These are phyloP conservation scores for Chlorella sp. DNA, from an alignment of 139 green algal genomes.

Conservation along the genomic window DNA sequence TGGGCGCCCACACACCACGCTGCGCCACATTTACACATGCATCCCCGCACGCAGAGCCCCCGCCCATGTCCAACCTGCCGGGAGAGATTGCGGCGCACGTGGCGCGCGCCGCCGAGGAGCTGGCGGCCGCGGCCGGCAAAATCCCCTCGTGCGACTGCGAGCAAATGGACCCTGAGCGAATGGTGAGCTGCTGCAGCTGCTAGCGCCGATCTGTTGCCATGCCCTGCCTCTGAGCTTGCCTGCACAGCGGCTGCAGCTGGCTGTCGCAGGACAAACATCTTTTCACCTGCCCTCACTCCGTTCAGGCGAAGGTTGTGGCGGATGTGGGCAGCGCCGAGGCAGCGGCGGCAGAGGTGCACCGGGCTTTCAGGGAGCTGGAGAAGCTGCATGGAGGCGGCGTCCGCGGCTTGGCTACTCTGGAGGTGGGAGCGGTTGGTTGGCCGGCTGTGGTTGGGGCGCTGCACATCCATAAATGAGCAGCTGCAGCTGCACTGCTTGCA, in stretches of 20 bases:
- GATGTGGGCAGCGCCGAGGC: not conserved
- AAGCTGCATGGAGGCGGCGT: not conserved
- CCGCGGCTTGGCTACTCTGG: not conserved
- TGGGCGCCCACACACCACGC: not conserved
- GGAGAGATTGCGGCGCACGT: not conserved
- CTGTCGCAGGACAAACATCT: too few relatives aligned
- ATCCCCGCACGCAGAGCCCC: not conserved
- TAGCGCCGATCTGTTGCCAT: too few relatives aligned
- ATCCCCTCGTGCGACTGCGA: constrained; percentile 23
- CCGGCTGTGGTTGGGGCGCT: too few relatives aligned
- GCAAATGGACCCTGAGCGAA: not conserved
- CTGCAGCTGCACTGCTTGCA: too few relatives aligned
- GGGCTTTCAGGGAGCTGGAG: not conserved
- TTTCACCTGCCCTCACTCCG: not conserved
- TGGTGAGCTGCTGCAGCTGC: not conserved
- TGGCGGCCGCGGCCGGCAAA: not conserved
- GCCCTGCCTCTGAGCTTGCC: too few relatives aligned
- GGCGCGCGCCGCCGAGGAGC: not conserved
- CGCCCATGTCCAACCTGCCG: not conserved
- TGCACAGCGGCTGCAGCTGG: too few relatives aligned
- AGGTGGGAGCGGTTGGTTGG: not conserved
- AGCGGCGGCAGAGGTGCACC: not conserved
- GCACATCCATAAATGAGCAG: too few relatives aligned
- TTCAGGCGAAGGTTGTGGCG: not conserved
- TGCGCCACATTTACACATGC: not conserved